Percentiles rank a stretch among this genome's conserved stretches.
These are phyloP conservation scores for Auxenochlorella protothecoides DNA, from an alignment of 139 green algal species.

Conservation along the genomic window DNA sequence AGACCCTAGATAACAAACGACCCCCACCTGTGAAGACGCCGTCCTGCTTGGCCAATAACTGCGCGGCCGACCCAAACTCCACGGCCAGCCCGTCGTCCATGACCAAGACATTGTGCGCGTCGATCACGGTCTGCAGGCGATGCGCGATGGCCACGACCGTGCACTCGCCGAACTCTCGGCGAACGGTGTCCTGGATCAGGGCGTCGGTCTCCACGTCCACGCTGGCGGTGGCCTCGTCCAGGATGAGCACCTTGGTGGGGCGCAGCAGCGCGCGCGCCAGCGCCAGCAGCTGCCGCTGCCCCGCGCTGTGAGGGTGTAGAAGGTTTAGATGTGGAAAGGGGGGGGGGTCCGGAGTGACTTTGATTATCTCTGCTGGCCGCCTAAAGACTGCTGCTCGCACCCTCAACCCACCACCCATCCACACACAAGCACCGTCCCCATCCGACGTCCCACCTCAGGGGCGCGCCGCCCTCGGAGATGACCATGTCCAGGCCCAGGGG, in stretches of 20 bases:
- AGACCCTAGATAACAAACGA: too few species aligned
- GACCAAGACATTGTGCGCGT: constrained; percentile 48
- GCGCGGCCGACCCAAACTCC: constrained; percentile 80
- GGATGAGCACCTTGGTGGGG: constrained; percentile 35
- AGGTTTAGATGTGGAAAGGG: too few species aligned
- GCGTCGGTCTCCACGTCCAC: constrained; percentile 44
- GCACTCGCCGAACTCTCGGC: constrained; percentile 6
- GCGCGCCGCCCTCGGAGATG: constrained; percentile 33
- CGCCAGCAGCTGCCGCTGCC: constrained; percentile 71
- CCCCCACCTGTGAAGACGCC: too few species aligned
- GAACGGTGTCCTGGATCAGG: constrained; percentile 28
- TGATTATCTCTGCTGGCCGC: too few species aligned
- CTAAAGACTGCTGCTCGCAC: constrained; percentile 34
- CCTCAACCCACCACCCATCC: constrained; percentile 22
- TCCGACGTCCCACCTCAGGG: constrained; percentile 65
- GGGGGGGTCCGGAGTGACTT: too few species aligned
- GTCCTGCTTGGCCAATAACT: too few species aligned
- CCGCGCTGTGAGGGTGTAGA: constrained; percentile 4
- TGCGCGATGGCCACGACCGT: constrained; percentile 57
- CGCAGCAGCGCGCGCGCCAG: constrained; percentile 59
- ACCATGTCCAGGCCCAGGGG: constrained; percentile 15
- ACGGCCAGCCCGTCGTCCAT: constrained; percentile 34
- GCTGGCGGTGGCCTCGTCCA: constrained; percentile 58
- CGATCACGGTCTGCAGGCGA: constrained; percentile 57
- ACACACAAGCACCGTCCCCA: constrained; percentile 18